Evolutionary conservation across 306 rosid genomes (phyloP), one percentile per base, ranked within the genome.

Genomic region (Urtica urens): DNA sequence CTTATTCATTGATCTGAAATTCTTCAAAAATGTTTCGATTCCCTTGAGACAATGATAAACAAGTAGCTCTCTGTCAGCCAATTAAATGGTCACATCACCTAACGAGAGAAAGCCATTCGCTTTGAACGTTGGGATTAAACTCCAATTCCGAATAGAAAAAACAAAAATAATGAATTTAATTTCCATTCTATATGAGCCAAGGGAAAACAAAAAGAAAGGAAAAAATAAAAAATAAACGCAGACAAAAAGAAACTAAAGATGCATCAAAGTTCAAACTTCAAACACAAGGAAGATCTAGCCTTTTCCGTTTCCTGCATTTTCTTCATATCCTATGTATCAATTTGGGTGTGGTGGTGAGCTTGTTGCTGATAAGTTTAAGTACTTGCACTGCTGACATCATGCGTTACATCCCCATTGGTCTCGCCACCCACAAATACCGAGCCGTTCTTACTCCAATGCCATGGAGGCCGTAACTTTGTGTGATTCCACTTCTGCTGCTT

Each of bases 401-500:
- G n/a, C n/a, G n/a, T n/a, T n/a, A n/a, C n/a, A n/a, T n/a, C n/a
- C n/a, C n/a, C n/a, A n/a, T n/a, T 55, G 25, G 58, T 25, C 42
- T 47, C 72, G 40, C 65, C 85, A 31, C 60, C 44, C 30, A 72
- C 62, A 46, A 69, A 53, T 55, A 70, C 78, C 86, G 70, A 59
- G 18, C 60, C 74, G 65, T 58, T 65, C 70, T 72, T 68, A 55
- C 61, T 56, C 39, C 55, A 23, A 28, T 70, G 63, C 78, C 90
- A 74, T 15, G 92, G 78, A 38, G 69, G 78, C 26, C 71, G 61
- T 38, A 38, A 55, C 63, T 82, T 81, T 40, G 79, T 37, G 65
- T 71, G 67, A 66, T 76, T 76, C 94, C 93, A 71, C 65, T 85
- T 92, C 65, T 86, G 94, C 80, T 82, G 99, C 66, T 76, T 79